Conservation (phyloP, 1,284 basidiomycete species). For the Fomes fomentarius region DNA sequence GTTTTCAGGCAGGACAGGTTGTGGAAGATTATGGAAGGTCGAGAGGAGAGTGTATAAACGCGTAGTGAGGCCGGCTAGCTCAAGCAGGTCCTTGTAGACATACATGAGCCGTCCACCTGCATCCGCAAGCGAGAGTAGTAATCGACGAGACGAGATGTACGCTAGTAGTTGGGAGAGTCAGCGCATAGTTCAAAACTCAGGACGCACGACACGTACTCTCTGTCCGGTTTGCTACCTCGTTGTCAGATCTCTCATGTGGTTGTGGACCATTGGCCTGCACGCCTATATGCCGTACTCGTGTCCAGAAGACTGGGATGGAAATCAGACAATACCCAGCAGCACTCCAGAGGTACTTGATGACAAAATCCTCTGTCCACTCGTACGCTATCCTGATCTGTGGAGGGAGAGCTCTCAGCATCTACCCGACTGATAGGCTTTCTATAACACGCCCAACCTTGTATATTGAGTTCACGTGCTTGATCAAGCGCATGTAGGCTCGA, state of each 20-base stretch:
- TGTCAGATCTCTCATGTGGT: constrained; percentile 16
- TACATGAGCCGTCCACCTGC: constrained; percentile 94
- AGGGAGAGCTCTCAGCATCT: not conserved
- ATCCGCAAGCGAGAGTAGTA: constrained; percentile 92
- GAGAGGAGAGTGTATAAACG: constrained; percentile 89
- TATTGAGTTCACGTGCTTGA: constrained; percentile 90
- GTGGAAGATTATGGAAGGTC: constrained; percentile 74
- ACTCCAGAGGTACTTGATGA: constrained; percentile 95
- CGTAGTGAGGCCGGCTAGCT: constrained; percentile 91
- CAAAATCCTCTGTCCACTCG: constrained; percentile 92
- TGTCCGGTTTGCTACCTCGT: constrained; percentile 35
- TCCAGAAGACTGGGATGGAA: constrained; percentile 84
- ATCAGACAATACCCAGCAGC: constrained; percentile 89
- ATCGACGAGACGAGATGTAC: constrained; percentile 95
- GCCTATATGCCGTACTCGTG: constrained; percentile 48
- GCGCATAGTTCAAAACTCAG: not conserved
- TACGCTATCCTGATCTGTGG: constrained; percentile 77
- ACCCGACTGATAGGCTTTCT: too few relatives aligned
- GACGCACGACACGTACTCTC: constrained; percentile 45
- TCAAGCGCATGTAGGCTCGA: constrained; percentile 78
- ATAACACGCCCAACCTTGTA: constrained; percentile 67
- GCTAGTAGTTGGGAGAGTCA: constrained; percentile 45
- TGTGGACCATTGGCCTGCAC: constrained; percentile 37
- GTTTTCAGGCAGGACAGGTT: constrained; percentile 45
- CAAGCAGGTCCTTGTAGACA: constrained; percentile 90